Percentiles rank a stretch among this genome's conserved stretches.
phyloP scores from a whole-genome alignment of 495 filamentous ascomycete species.

The Coniosporium apollinis region DNA sequence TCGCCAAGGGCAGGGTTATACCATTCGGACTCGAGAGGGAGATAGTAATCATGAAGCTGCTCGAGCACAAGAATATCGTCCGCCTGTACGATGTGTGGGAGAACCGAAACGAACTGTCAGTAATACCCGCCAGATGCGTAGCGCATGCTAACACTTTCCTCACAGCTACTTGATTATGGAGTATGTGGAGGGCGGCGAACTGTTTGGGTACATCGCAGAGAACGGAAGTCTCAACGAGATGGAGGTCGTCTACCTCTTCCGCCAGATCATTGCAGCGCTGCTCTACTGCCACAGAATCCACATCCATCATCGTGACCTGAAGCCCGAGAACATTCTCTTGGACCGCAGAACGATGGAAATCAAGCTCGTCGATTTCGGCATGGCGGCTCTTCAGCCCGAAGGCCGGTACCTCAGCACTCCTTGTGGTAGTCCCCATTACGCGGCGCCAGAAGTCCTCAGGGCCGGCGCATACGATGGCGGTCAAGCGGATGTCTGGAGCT shows the following conservation, averaged over 20 bases:
- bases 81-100: conserved; percentile 92
- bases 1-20: conserved; percentile 38
- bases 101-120: conserved; percentile 81
- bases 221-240: conserved; percentile 53
- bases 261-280: conserved; percentile 83
- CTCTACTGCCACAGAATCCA: conserved; percentile 84
- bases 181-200: conserved; percentile 77
- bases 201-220: conserved; percentile 64
- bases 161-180: conserved; percentile 90
- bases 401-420: conserved; percentile 64
- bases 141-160: conserved; percentile 1
- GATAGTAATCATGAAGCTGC: conserved; percentile 88
- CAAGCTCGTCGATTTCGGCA: conserved; percentile 94
- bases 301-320: conserved; percentile 91
- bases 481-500: conserved; percentile 83
- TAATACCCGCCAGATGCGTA: too few relatives aligned
- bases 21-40: conserved; percentile 81
- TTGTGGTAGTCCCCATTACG: conserved; percentile 93
- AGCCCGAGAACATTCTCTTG: conserved; percentile 91
- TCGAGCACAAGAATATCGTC: conserved; percentile 86
- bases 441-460: conserved; percentile 75
- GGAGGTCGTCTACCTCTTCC: conserved; percentile 70
- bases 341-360: conserved; percentile 45
- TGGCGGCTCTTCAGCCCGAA: conserved; percentile 81
- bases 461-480: conserved; percentile 60